A percentile compares a stretch with the other conserved stretches of the same genome.
phyloP scores from a whole-genome alignment of 164 flowering plant species.

The Sextonia rubra region DNA sequence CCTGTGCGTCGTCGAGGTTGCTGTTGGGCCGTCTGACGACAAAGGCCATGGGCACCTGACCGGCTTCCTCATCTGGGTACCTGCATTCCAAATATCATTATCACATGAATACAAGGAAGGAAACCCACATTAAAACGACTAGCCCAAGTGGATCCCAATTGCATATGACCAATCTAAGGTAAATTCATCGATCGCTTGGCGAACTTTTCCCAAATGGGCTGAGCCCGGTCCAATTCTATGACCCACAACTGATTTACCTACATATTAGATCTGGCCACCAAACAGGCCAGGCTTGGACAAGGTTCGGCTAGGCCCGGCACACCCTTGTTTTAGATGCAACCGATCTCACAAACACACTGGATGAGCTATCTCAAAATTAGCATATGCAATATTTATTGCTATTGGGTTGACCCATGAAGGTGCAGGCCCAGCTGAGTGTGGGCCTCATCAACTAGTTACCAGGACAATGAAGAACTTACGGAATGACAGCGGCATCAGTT shows the following conservation, averaged over 20 bases:
- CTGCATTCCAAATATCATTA: not conserved
- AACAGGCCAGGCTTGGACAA: not conserved
- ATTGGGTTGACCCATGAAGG: not conserved
- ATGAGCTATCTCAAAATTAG: not conserved
- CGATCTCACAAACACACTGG: not conserved
- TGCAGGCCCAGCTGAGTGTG: not conserved
- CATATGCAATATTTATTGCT: not conserved
- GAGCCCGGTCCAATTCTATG: not conserved
- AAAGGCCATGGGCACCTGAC: constrained; percentile 91
- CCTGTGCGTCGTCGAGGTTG: constrained; percentile 42
- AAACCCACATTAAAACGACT: not conserved
- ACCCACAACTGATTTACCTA: too few species aligned
- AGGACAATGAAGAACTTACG: not conserved
- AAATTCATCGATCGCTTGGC: not conserved
- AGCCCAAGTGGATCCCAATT: not conserved
- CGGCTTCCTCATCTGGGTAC: constrained; percentile 91
- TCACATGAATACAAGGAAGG: too few species aligned
- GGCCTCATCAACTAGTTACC: not conserved
- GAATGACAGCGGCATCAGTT: not conserved
- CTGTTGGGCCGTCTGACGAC: constrained; percentile 69
- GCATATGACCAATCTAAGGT: not conserved
- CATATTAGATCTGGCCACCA: too few species aligned
- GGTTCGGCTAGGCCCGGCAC: not conserved
- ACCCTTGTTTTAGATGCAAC: too few species aligned
- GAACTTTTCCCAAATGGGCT: not conserved